A percentile compares a stretch with the other conserved stretches of the same genome.
Evolutionary conservation across 192 early-diverging fungal genomes (phyloP).

Genomic region (Backusella tarrabulga): DNA sequence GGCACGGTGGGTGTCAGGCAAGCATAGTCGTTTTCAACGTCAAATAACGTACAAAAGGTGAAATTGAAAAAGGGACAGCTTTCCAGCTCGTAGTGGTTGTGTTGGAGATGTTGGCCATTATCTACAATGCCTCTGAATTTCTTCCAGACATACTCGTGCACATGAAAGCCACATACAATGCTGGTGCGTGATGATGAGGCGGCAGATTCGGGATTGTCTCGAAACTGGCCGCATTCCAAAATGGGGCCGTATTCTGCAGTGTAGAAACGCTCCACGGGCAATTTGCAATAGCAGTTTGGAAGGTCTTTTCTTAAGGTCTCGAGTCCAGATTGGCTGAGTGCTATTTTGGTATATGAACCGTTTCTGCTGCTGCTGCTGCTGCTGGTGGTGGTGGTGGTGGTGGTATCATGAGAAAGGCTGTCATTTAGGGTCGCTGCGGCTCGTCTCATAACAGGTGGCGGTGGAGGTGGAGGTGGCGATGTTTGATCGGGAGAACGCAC

Average conservation of each 20-base stretch:
- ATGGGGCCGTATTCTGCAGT: not conserved
- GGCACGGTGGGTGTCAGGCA: not conserved
- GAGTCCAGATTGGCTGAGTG: not conserved
- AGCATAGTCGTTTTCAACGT: not conserved
- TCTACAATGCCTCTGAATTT: not conserved
- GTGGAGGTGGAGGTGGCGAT: not conserved
- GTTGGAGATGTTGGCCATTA: not conserved
- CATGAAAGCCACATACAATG: constrained; percentile 17
- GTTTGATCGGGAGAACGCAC: not conserved
- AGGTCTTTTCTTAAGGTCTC: not conserved
- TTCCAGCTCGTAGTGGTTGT: not conserved
- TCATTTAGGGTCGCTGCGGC: not conserved
- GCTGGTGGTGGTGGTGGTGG: not conserved
- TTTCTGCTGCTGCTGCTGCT: not conserved
- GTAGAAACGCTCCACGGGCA: not conserved
- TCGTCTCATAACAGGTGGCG: not conserved
- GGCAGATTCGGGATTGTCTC: not conserved
- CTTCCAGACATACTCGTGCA: constrained; percentile 10
- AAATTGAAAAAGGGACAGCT: constrained; percentile 13
- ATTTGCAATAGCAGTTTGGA: not conserved
- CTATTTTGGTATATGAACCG: not conserved
- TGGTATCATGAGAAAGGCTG: not conserved
- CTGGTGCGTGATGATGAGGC: too few relatives aligned
- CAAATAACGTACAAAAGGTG: constrained; percentile 13
- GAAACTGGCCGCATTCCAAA: not conserved